phyloP scores from a whole-genome alignment of 768 basidiomycete genomes.

The Macrocybe gigantea region DNA sequence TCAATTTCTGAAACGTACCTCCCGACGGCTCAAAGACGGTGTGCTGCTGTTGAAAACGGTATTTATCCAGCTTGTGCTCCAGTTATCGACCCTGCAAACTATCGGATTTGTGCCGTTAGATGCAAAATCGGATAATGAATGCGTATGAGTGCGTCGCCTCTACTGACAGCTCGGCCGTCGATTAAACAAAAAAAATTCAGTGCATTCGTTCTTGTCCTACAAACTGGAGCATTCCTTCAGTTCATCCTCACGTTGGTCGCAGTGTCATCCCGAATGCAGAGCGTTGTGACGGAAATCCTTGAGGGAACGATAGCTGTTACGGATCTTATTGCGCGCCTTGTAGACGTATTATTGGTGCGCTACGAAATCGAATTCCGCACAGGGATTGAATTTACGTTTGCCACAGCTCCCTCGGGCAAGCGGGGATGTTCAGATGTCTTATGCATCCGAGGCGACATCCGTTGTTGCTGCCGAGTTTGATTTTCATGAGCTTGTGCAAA shows the following conservation, averaged over 20 bases:
- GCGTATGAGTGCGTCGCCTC: constrained; percentile 41
- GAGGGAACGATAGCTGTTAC: constrained; percentile 27
- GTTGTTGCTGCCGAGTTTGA: too few species aligned
- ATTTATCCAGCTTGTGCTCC: too few species aligned
- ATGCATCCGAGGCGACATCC: too few species aligned
- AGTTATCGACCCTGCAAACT: not conserved
- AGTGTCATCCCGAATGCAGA: constrained; percentile 51
- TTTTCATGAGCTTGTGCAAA: too few species aligned
- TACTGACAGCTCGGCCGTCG: not conserved
- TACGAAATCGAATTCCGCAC: not conserved
- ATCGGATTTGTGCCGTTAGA: constrained; percentile 5
- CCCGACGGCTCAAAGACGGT: constrained; percentile 29
- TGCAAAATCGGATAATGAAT: constrained; percentile 15
- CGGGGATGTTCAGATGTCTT: too few species aligned
- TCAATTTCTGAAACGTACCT: constrained; percentile 23
- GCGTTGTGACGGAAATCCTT: constrained; percentile 37
- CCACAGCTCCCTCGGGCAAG: too few species aligned
- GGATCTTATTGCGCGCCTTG: constrained; percentile 19
- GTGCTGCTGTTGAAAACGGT: constrained; percentile 17
- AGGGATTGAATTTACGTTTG: too few species aligned
- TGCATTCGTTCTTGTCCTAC: constrained; percentile 57
- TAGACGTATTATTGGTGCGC: constrained; percentile 26
- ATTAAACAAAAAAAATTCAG: constrained; percentile 26
- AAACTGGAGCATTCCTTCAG: constrained; percentile 69
- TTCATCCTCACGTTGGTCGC: constrained; percentile 57